Percentiles rank a stretch among this genome's conserved stretches.
These are phyloP conservation scores for Globisporangium cederbergense DNA, from an alignment of 352 stramenopile species.

Conservation along the genomic window DNA sequence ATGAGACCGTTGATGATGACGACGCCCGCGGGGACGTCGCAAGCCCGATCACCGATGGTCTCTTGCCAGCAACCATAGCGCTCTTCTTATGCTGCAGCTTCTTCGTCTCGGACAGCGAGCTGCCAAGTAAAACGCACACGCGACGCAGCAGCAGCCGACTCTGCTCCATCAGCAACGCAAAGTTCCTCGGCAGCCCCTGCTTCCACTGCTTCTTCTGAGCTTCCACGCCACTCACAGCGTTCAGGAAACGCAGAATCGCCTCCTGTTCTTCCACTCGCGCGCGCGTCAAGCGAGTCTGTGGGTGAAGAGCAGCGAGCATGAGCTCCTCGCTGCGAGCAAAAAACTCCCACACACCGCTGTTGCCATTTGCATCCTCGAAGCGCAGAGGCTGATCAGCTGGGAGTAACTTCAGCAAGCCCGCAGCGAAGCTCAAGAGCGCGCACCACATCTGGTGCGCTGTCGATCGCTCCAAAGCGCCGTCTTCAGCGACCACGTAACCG, in stretches of 20 bases:
- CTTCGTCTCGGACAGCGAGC: constrained; percentile 34
- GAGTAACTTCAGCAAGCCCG: constrained; percentile 36
- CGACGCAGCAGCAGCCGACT: constrained; percentile 50
- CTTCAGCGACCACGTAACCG: constrained; percentile 26
- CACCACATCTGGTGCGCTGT: constrained; percentile 62
- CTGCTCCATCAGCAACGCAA: constrained; percentile 63
- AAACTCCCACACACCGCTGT: constrained; percentile 49
- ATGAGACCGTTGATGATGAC: constrained; percentile 22
- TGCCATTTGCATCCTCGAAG: constrained; percentile 12
- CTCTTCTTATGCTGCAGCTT: constrained; percentile 23
- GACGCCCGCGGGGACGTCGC: constrained; percentile 31
- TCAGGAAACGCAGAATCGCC: constrained; percentile 38
- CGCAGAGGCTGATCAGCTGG: neutral
- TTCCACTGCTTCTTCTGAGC: constrained; percentile 46
- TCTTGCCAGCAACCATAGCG: constrained; percentile 16
- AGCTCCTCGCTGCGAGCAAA: constrained; percentile 43
- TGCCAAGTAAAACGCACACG: constrained; percentile 52
- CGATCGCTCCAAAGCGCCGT: constrained; percentile 27
- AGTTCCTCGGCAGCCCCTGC: constrained; percentile 46
- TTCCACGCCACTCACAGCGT: constrained; percentile 31
- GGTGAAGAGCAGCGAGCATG: constrained; percentile 33
- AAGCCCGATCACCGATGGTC: constrained; percentile 24
- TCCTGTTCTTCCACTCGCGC: constrained; percentile 49
- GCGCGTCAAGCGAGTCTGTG: constrained; percentile 33
- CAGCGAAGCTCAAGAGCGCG: constrained; percentile 40